A percentile compares a stretch with the other conserved stretches of the same genome.
phyloP scores from a whole-genome alignment of 2,329 filamentous ascomycete species.

The Cytospora leucostoma region DNA sequence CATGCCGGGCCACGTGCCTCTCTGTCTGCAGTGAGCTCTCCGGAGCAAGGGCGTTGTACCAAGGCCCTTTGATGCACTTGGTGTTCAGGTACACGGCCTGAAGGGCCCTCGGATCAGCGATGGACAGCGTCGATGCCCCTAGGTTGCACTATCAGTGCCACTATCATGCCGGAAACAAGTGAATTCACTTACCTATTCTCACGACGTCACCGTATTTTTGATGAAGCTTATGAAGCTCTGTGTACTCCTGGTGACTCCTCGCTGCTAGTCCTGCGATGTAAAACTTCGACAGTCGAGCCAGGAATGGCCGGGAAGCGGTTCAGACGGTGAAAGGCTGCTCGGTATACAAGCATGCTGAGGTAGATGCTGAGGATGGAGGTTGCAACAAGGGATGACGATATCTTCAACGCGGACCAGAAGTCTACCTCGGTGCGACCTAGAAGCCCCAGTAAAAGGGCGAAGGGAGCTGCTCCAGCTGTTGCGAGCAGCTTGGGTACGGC shows the following conservation, averaged over 20 bases:
- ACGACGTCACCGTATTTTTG: conserved; percentile 19
- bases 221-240: conserved; percentile 15
- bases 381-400: conserved; percentile 3
- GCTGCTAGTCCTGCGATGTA: conserved; percentile 3
- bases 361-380: conserved; percentile 6
- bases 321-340: conserved; percentile 20
- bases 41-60: conserved; percentile 7
- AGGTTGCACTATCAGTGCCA: background rate
- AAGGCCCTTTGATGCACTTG: conserved; percentile 15
- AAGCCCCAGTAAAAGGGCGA: conserved; percentile 11
- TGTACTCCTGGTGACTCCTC: conserved; percentile 7
- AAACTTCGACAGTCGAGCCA: conserved; percentile 17
- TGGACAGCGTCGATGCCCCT: conserved; percentile 19
- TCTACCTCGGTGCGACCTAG: background rate
- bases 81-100: conserved; percentile 9
- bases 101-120: conserved; percentile 13
- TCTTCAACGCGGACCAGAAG: conserved; percentile 4
- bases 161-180: background rate
- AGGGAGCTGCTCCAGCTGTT: conserved; percentile 8
- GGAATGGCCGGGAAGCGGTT: conserved; percentile 21
- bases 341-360: conserved; percentile 24
- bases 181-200: conserved; percentile 10
- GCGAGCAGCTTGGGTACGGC: conserved; percentile 5
- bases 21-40: conserved; percentile 15
- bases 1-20: background rate